Evolutionary conservation across 2,329 filamentous ascomycete species (phyloP), one percentile per base, ranked within the genome.

Genomic region (Akanthomyces dipterigenus): DNA sequence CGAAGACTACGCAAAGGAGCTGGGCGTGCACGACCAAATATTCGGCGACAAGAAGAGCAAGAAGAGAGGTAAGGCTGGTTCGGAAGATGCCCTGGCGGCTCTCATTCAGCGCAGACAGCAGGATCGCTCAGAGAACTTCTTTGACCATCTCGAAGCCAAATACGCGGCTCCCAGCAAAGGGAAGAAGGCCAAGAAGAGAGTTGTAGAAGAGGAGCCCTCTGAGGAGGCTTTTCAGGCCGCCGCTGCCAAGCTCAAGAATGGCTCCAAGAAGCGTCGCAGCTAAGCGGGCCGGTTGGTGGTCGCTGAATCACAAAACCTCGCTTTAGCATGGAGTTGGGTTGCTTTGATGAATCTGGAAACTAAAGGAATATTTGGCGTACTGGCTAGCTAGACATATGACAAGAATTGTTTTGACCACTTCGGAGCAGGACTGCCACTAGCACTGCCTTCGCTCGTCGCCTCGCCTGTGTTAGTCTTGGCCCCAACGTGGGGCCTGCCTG

Each of bases 101-200:
- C 72, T 96, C 69, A 96, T 96, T 64, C 82, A 84, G 70, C 80
- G 83, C 69, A 84, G 88, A 51, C 89, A 95, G 71, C 80, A 88
- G 66, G 81, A 82, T 46, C 79, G 89, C 38, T 73, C 72, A 5
- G 79, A 76, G 31, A 78, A 77, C 42, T 91, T 96, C 71, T 76
- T 96, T 26, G 89, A 90, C 64, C 78, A 83, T 55, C 74, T 96
- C 55, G 90, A 90, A 62, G 89, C 87, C 54, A 96, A 93, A 75
- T 96, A 96, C 71, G 77, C 79, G 31, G 76, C 78, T 8, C 70
- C 70, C 16, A 69, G 69, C 55, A 68, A 70, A 46, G 51, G 34
- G 1, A 53, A 49, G 16, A 77, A 79, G 63, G 66, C 71, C 0
- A 80, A 79, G 73, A 78, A 81, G 65, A 76, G 74, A 28, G 72